Evolutionary conservation across 768 basidiomycete species (phyloP).

Genomic region (Gloeostereum incarnatum): DNA sequence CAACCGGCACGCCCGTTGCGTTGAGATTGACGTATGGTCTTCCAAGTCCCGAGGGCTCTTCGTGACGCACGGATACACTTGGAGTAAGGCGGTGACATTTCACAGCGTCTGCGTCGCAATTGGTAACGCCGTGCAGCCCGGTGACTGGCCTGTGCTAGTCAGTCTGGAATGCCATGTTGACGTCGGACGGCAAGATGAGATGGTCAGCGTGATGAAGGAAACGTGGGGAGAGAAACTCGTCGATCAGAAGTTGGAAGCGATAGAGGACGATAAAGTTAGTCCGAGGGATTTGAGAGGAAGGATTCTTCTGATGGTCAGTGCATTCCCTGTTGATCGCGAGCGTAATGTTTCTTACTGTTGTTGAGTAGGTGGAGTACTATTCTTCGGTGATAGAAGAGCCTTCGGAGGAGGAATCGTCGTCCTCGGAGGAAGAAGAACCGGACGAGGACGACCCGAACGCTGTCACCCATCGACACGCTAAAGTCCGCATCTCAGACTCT

Average conservation of each 20-base stretch:
- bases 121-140: conserved; percentile 26
- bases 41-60: conserved; percentile 39
- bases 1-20: conserved; percentile 39
- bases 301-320: conserved; percentile 49
- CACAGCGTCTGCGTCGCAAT: conserved; percentile 44
- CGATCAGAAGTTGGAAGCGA: conserved; percentile 23
- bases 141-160: conserved; percentile 49
- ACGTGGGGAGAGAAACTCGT: conserved; percentile 47
- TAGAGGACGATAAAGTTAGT: conserved; percentile 25
- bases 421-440: conserved; percentile 9
- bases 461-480: conserved; percentile 6
- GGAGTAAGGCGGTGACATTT: conserved; percentile 43
- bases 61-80: conserved; percentile 55
- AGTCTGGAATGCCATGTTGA: conserved; percentile 58
- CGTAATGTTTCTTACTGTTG: background rate
- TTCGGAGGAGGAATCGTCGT: conserved; percentile 11
- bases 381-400: conserved; percentile 19
- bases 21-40: conserved; percentile 66
- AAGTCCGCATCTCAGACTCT: conserved; percentile 33
- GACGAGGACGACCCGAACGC: conserved; percentile 17
- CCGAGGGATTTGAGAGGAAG: conserved; percentile 40
- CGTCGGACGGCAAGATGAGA: conserved; percentile 34
- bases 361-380: conserved; percentile 45
- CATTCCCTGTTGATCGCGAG: background rate
- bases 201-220: conserved; percentile 42